Evolutionary conservation across 768 basidiomycete species (phyloP), one percentile per base, ranked within the genome.

Genomic region (Daedaleopsis sinensis): DNA sequence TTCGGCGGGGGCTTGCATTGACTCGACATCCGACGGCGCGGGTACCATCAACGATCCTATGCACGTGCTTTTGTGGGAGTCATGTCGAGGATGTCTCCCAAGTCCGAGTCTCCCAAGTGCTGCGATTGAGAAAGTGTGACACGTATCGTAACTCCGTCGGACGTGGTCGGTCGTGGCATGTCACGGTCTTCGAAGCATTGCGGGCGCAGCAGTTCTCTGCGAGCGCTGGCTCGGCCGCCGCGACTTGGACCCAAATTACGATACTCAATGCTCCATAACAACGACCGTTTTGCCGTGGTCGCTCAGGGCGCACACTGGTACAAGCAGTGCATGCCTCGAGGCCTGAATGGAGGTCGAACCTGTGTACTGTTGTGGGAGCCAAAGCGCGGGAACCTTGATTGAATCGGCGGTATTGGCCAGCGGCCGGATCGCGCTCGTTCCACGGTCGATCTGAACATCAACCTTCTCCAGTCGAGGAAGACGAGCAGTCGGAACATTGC

Each of bases 1-100:
- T 4, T 10, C 49, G 49, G 44, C 55, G 58, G 55, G 42, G 50
- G 50, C 13, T 43, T 58, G 55, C 36, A 12, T 56, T 64, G 62
- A 64, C 62, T 64, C 62, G 62, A 64, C 35, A 52, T 52, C 50
- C 46, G 58, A 48, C 52, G 57, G 57, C 52, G 42, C 49, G 55
- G 57, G 55, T n/a, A 32, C 38, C 57, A 56, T 57, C 57, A 63
- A 42, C 47, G 49, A 36, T 44, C 32, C 16, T 42, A 43, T 51
- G 57, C 62, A 64, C 62, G 62, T 64, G 62, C 58, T 50, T 52
- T 32, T 11, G 24, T 15, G 43, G 54, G 62, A 63, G 62, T 63
- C 62, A 64, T 55, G 62, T 58, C 54, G 23, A 59, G 52, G 10
- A 52, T 56, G 18, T 55, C 37, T 46, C 47, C 15, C 13, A 48